A percentile compares a stretch with the other conserved stretches of the same genome.
Evolutionary conservation across 345 rosid genomes (phyloP).

Genomic region (Euphorbia tirucalli): DNA sequence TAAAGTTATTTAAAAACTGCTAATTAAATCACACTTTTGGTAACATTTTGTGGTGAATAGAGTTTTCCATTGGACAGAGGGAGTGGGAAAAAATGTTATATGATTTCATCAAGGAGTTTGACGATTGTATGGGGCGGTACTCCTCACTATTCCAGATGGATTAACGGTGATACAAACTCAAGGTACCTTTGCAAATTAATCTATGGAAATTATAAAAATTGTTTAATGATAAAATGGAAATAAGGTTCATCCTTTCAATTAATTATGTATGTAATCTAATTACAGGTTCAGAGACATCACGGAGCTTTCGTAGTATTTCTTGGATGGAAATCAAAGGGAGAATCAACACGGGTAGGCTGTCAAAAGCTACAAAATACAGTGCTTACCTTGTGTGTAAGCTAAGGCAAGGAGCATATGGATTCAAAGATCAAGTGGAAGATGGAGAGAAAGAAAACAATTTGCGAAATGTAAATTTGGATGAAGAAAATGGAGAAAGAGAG

Average conservation of each 20-base stretch:
- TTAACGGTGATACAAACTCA: neutral
- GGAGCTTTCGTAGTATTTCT: conserved; percentile 15
- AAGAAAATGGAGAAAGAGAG: neutral
- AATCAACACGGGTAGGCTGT: conserved; percentile 19
- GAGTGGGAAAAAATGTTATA: conserved; percentile 32
- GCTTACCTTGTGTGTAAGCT: conserved; percentile 36
- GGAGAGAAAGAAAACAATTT: neutral
- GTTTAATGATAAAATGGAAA: no score
- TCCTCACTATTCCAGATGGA: conserved; percentile 17
- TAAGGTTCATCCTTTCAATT: no score
- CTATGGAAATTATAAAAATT: no score
- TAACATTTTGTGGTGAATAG: no score
- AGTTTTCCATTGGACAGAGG: conserved; percentile 27
- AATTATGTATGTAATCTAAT: neutral
- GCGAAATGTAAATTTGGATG: conserved; percentile 17
- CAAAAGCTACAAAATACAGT: conserved; percentile 21
- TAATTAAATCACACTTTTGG: no score
- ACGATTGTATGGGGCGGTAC: conserved; percentile 29
- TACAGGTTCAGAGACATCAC: conserved; percentile 29
- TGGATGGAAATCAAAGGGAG: conserved; percentile 36
- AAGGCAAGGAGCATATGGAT: neutral
- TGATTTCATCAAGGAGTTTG: conserved; percentile 28
- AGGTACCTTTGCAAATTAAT: neutral
- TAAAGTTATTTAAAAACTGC: no score
- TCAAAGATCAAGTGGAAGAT: conserved; percentile 14